Evolutionary conservation across 768 basidiomycete genomes (phyloP).

Genomic region (Mycena chlorophos): DNA sequence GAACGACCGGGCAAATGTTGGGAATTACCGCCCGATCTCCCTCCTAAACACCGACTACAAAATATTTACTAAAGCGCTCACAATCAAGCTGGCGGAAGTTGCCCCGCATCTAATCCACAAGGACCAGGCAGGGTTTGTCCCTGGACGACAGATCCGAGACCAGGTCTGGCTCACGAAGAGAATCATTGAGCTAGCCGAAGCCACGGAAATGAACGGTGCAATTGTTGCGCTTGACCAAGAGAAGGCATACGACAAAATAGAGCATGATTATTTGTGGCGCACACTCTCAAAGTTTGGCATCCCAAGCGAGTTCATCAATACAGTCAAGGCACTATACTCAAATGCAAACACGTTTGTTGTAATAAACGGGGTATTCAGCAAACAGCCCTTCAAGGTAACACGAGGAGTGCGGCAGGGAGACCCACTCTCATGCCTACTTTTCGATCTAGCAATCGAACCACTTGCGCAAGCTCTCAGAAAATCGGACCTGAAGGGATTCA

Average conservation of each 20-base stretch:
- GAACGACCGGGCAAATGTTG: neutral
- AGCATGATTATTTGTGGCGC: too few species aligned
- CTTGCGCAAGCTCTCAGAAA: slow-evolving; percentile 31
- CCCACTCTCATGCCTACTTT: slow-evolving; percentile 39
- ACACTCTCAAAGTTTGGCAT: neutral
- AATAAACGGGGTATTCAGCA: slow-evolving; percentile 16
- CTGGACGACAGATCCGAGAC: slow-evolving; percentile 20
- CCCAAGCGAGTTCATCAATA: slow-evolving; percentile 11
- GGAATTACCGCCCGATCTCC: neutral
- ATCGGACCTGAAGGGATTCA: slow-evolving; percentile 29
- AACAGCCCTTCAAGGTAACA: slow-evolving; percentile 7
- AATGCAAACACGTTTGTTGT: neutral
- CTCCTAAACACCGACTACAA: neutral
- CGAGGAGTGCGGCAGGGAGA: slow-evolving; percentile 32
- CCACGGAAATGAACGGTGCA: slow-evolving; percentile 4
- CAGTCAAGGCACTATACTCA: slow-evolving; percentile 20
- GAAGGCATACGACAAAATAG: too few species aligned
- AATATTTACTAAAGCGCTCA: neutral
- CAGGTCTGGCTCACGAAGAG: slow-evolving; percentile 20
- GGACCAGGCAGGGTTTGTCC: slow-evolving; percentile 24
- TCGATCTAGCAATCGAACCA: slow-evolving; percentile 42
- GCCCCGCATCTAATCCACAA: neutral
- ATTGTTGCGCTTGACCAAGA: too few species aligned
- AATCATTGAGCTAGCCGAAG: slow-evolving; percentile 2
- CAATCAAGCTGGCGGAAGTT: neutral